These are phyloP conservation scores for Lolium perenne DNA, from an alignment of 176 grass and related monocot genomes.

Conservation along the genomic window DNA sequence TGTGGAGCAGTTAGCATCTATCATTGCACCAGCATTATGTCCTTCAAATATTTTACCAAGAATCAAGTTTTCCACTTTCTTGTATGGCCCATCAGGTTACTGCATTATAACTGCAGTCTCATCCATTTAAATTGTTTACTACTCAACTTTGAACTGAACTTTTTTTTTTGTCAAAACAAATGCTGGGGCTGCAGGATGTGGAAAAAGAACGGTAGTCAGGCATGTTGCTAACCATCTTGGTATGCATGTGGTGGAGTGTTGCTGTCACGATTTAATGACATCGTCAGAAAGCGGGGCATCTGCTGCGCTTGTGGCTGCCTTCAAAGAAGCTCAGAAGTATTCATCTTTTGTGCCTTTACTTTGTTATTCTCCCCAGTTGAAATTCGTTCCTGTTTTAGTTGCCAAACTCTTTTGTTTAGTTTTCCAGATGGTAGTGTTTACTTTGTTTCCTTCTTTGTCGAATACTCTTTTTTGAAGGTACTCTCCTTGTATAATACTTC, in stretches of 20 bases:
- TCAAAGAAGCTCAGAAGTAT: slow-evolving; percentile 89
- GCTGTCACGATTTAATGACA: slow-evolving; percentile 77
- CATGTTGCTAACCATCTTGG: slow-evolving; percentile 78
- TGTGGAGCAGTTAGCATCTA: slow-evolving; percentile 78
- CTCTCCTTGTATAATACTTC: slow-evolving; percentile 87
- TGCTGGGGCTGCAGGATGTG: slow-evolving; percentile 65
- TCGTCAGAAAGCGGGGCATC: slow-evolving; percentile 79
- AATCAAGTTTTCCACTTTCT: slow-evolving; percentile 79
- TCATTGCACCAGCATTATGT: slow-evolving; percentile 81
- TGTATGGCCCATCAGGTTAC: slow-evolving; percentile 84
- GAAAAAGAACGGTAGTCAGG: slow-evolving; percentile 76
- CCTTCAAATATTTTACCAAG: slow-evolving; percentile 82
- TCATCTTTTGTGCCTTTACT: slow-evolving; percentile 30
- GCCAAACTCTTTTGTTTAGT: slow-evolving; percentile 5
- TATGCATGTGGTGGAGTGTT: slow-evolving; percentile 90
- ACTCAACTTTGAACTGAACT: slow-evolving; percentile 20
- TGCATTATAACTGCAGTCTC: slow-evolving; percentile 6
- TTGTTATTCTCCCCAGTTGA: slow-evolving; percentile 25
- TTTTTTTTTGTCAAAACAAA: background rate
- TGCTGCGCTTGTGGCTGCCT: slow-evolving; percentile 73
- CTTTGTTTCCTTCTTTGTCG: slow-evolving; percentile 24
- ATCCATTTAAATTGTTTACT: slow-evolving; percentile 14
- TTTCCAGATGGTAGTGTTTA: slow-evolving; percentile 22
- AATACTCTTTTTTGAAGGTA: slow-evolving; percentile 71
- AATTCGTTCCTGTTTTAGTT: slow-evolving; percentile 33